Evolutionary conservation across 441 rosid species (phyloP), one percentile per base, ranked within the genome.

Genomic region (Adansonia rubrostipa): DNA sequence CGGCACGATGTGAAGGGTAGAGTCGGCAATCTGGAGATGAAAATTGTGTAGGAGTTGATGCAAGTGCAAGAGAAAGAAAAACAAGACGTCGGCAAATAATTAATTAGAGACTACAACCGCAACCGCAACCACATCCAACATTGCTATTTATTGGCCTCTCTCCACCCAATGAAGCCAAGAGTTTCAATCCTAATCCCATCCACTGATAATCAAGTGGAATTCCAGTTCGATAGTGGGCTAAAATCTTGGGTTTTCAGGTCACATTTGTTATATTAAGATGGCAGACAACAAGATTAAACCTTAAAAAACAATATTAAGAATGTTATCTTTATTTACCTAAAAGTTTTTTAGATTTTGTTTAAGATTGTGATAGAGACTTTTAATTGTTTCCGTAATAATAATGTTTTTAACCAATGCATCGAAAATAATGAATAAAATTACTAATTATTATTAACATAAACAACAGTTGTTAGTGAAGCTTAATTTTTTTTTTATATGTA

Each of bases 61-160:
- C 50, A 36, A n/a, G 3, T 15, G 62, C 47, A 28, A 28, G 73
- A 50, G 3, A 0, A 19, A 19, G 17, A 2, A 28, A 28, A 53
- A 13, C n/a, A 56, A 73, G 65, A 17, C 53, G 76, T 73, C 66
- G 53, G 53, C 66, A 56, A 48, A 40, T 73, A 36, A 56, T 61
- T 61, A 61, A 61, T 61, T 24, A 20, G 36, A 60, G n/a, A 61
- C 40, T 19, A 24, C 1, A 24, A 11, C 42, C 3, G 36, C 36
- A 9, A 10, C 17, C 3, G 36, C 36, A 9, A 10, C 17, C 76
- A 71, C 36, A 71, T 50, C 74, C 58, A 24, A 50, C 50, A 36
- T 19, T 17, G 76, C 19, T 10, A 73, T 42, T 36, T 17, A 40
- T 56, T 57, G 76, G 48, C 63, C 63, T 9, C 7, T 73, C 36